Percentiles rank a stretch among this genome's conserved stretches.
Conservation (phyloP, 1,284 basidiomycete genomes). For the Cryptococcus sp. region DNA sequence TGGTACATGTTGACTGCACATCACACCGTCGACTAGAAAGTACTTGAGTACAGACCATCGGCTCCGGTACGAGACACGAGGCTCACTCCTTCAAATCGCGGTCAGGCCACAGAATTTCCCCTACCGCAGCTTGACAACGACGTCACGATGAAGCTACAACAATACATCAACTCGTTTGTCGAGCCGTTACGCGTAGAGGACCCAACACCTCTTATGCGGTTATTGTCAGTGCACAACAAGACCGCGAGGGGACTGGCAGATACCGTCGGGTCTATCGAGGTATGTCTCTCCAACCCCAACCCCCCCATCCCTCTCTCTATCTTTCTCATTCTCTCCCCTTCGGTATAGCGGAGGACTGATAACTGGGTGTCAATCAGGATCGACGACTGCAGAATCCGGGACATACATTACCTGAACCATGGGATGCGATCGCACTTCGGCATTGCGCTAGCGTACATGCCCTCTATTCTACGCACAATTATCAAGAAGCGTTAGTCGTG, state of each 20-base stretch:
- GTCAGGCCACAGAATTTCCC: too few species aligned
- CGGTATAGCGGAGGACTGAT: too few species aligned
- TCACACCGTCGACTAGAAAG: too few species aligned
- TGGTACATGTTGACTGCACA: too few species aligned
- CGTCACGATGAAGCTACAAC: conserved; percentile 43
- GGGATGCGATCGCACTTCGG: conserved; percentile 47
- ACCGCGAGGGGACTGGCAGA: conserved; percentile 41
- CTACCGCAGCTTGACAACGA: too few species aligned
- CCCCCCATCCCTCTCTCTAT: too few species aligned
- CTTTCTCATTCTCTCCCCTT: too few species aligned
- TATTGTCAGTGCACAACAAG: conserved; percentile 39
- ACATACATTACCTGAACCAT: conserved; percentile 40
- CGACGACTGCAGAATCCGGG: conserved; percentile 29
- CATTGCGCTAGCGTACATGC: conserved; percentile 48
- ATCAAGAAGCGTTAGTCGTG: conserved; percentile 36
- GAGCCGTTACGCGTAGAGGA: conserved; percentile 40
- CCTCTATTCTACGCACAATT: conserved; percentile 32
- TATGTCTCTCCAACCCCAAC: conserved; percentile 17
- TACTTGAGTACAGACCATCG: too few species aligned
- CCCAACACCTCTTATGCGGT: conserved; percentile 27
- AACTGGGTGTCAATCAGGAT: background rate
- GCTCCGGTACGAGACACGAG: too few species aligned
- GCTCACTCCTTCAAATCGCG: too few species aligned
- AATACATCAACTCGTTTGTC: conserved; percentile 41
- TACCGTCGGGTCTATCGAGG: conserved; percentile 43